Base-by-base conservation (phyloP, 805 yeast genomes). In the Wickerhamomyces chambardii region DNA sequence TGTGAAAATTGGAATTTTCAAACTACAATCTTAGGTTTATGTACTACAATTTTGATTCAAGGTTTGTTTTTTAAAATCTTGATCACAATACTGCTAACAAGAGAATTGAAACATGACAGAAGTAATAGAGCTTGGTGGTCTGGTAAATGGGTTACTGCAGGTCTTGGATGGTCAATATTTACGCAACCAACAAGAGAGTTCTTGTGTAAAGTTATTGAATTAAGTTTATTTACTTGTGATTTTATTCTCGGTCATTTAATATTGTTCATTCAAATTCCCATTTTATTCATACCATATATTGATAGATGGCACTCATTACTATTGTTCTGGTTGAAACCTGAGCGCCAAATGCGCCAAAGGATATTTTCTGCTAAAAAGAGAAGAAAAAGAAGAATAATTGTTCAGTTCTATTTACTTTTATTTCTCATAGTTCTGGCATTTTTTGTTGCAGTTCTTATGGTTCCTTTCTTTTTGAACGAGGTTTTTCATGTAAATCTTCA, bases 101-200 rank as follows among this genome's bases (percentile, higher is more conserved):
- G 76, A 30, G 89, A 81, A 48, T 61, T 68, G 37, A 64, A 64
- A 33, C 73, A 67, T 39, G 78, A 68, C 40, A 59, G 61, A 36
- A 53, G 77, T 0, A 81, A 77, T 44, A 58, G 63, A 32, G 78
- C 85, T 0, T 76, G 82, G 82, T 77, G 84, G 83, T 71, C 83
- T 2, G 84, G 84, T 0, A 70, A 67, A 43, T 78, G 84, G 84
- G 40, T 70, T 6, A 63, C 64, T 1, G 62, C 79, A 0, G 77
- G 74, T 0, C 52, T 77, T 9, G 80, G 82, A 0, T 68, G 73
- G 70, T 55, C 65, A 30, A 55, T 68, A 0, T 38, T 77, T 8
- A 63, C 77, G 2, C 83, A 75, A 37, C 83, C 83, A 4, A 40
- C 63, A 3, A 55, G 84, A 41, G 84, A 77, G 45, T 70, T 58